phyloP scores from a whole-genome alignment of 371 early-diverging fungal species.

The Apophysomyces sp. region DNA sequence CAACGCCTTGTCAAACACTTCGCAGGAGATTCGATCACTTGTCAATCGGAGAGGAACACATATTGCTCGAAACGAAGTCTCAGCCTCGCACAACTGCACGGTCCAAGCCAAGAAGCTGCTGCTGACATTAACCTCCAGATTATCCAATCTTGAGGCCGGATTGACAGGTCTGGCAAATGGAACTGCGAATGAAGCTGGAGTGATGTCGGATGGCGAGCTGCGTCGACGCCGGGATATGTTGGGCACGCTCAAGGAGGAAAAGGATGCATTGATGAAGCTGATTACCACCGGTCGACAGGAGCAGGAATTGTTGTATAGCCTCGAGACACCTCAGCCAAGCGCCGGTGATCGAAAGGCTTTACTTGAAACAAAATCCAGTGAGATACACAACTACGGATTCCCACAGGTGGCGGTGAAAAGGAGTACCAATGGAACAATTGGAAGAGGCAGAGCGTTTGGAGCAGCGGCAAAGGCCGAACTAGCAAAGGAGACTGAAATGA shows the following conservation, averaged over 20 bases:
- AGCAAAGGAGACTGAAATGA: slow-evolving; percentile 74
- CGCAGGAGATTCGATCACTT: slow-evolving; percentile 73
- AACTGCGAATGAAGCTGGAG: slow-evolving; percentile 14
- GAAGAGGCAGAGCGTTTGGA: slow-evolving; percentile 66
- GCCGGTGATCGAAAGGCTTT: slow-evolving; percentile 21
- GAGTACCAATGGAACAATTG: slow-evolving; percentile 1
- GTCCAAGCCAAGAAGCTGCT: slow-evolving; percentile 80
- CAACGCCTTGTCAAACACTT: slow-evolving; percentile 56
- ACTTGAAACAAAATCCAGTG: slow-evolving; percentile 7
- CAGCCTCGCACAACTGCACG: slow-evolving; percentile 74
- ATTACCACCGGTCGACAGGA: slow-evolving; percentile 54
- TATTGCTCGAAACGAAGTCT: slow-evolving; percentile 71
- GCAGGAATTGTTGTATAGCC: slow-evolving; percentile 21
- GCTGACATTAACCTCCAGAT: slow-evolving; percentile 47
- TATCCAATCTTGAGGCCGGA: slow-evolving; percentile 58
- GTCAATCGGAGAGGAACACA: slow-evolving; percentile 70
- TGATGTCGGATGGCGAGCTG: slow-evolving; percentile 70
- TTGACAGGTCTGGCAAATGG: slow-evolving; percentile 55
- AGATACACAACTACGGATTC: slow-evolving; percentile 21
- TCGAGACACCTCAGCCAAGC: background rate
- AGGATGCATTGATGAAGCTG: slow-evolving; percentile 57
- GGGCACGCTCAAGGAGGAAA: slow-evolving; percentile 69
- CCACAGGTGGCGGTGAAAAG: slow-evolving; percentile 2
- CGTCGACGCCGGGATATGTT: slow-evolving; percentile 81
- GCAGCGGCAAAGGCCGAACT: slow-evolving; percentile 38